Conservation (phyloP, 129 eudicot species). For the Flaveria trinervia region DNA sequence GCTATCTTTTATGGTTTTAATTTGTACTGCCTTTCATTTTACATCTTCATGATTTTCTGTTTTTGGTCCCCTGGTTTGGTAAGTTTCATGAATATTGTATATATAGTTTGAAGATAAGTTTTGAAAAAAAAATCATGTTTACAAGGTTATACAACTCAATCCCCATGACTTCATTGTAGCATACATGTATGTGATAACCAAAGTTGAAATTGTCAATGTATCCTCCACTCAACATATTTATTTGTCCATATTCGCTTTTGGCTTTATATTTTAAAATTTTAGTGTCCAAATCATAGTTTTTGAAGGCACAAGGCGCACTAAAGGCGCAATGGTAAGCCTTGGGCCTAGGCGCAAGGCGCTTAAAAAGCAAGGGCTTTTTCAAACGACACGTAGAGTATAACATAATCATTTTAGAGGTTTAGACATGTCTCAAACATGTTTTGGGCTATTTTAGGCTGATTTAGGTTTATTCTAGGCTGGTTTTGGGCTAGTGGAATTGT, state of each 20-base stretch:
- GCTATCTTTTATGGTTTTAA: conserved; percentile 7
- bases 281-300: not conserved
- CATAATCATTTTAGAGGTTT: too few relatives aligned
- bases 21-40: not conserved
- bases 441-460: too few relatives aligned
- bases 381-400: too few relatives aligned
- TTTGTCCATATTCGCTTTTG: not conserved
- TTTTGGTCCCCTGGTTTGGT: not conserved
- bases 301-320: too few relatives aligned
- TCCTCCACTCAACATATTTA: not conserved
- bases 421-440: too few relatives aligned
- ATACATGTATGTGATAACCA: not conserved
- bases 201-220: not conserved
- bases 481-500: too few relatives aligned
- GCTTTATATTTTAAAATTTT: not conserved
- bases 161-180: not conserved
- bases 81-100: not conserved
- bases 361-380: too few relatives aligned
- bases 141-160: not conserved
- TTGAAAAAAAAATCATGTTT: not conserved
- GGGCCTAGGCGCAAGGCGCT: too few relatives aligned
- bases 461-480: too few relatives aligned
- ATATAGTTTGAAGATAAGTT: not conserved
- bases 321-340: too few relatives aligned
- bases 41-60: not conserved